A percentile compares a stretch with the other conserved stretches of the same genome.
Evolutionary conservation across 192 early-diverging fungal genomes (phyloP).

Genomic region (Lobulomyces angularis): DNA sequence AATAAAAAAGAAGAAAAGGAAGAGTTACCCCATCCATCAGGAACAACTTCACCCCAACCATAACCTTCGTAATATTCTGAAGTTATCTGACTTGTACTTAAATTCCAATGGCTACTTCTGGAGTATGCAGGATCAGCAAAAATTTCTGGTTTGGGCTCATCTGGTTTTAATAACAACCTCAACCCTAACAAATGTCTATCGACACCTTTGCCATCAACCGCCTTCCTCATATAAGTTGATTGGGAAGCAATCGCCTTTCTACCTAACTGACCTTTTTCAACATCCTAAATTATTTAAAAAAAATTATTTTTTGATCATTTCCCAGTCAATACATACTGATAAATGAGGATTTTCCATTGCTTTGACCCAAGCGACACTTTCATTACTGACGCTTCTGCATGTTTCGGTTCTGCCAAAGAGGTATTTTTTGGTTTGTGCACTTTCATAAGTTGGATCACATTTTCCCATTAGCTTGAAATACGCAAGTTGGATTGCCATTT

Average conservation of each 20-base stretch:
- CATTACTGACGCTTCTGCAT: conserved; percentile 63
- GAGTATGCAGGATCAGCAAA: conserved; percentile 78
- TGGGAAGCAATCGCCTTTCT: conserved; percentile 67
- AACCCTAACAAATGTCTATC: conserved; percentile 89
- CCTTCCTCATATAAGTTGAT: conserved; percentile 63
- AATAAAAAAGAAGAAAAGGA: too few relatives aligned
- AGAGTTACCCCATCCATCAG: conserved; percentile 8
- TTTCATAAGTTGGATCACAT: conserved; percentile 79
- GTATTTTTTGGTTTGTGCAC: conserved; percentile 83
- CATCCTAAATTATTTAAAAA: conserved; percentile 3
- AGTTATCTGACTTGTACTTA: conserved; percentile 85
- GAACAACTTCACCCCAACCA: conserved; percentile 50
- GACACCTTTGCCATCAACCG: conserved; percentile 71
- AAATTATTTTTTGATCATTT: not conserved
- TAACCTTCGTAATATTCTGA: conserved; percentile 90
- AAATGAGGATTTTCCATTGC: conserved; percentile 61
- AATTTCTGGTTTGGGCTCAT: conserved; percentile 68
- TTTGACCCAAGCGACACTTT: conserved; percentile 71
- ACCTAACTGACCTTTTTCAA: conserved; percentile 55
- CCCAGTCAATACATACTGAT: not conserved
- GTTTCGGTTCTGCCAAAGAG: conserved; percentile 91
- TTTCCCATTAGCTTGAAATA: conserved; percentile 82
- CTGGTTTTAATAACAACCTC: conserved; percentile 55
- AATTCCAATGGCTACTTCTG: conserved; percentile 73
- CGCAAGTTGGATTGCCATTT: conserved; percentile 92